Evolutionary conservation across 441 rosid genomes (phyloP), one percentile per base, ranked within the genome.

Genomic region (Isatis lusitanica): DNA sequence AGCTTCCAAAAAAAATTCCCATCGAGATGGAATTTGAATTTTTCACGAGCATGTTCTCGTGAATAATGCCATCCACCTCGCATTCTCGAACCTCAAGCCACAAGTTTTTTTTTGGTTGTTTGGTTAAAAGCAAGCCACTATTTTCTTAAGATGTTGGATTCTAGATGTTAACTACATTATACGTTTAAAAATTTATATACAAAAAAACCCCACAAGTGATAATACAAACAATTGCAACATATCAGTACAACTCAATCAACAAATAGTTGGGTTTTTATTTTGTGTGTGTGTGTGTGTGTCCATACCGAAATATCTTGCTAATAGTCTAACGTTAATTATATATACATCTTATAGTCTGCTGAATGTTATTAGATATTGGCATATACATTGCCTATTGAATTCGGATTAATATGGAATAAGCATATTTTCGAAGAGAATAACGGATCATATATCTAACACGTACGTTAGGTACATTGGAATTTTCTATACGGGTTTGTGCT

Each of bases 61-160:
- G 73, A 59, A 74, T 59, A 66, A 50, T 74, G 68, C 68, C 62
- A 24, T 59, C 39, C 68, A 66, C 68, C 55, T 50, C 9, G 62
- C 62, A 50, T 48, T 39, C 60, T 66, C 43, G 24, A 26, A 35
- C 40, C 44, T 47, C 46, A 38, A 36, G 16, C 67, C 66, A 66
- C 53, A 44, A 0, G 3, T 44, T 42, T 18, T 4, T 33, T 15
- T 33, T 15, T 31, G 21, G 16, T 35, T 43, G 10, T 16, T 63
- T 63, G 38, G 56, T 63, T 52, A 13, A 52, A 63, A 63, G 53
- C 36, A 52, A 52, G 13, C 70, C 56, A 63, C 15, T 18, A 18
- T 48, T 48, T 21, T 42, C 38, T 35, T 7, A 7, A 8, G 7
- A 35, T 35, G 38, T 35, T 35, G 38, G 38, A 7, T 35, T 35